phyloP scores from a whole-genome alignment of 2,329 filamentous ascomycete species.

The Arachnopeziza araneosa region DNA sequence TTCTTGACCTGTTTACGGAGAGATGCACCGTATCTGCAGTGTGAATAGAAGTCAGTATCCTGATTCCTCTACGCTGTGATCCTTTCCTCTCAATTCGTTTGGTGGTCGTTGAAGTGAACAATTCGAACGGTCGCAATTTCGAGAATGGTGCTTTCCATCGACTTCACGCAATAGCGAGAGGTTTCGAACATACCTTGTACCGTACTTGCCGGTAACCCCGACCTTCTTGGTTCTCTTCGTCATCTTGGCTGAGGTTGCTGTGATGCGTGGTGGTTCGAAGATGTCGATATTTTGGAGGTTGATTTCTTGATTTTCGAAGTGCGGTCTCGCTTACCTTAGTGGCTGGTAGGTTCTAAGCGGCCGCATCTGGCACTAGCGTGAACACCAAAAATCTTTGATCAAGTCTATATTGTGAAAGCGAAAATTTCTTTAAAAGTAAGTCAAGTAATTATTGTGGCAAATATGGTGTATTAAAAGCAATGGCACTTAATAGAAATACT shows the following conservation, averaged over 20 bases:
- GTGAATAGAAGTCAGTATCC: slow-evolving; percentile 17
- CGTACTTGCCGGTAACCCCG: slow-evolving; percentile 98
- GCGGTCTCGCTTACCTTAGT: neutral
- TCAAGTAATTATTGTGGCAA: too few relatives aligned
- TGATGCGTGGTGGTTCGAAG: slow-evolving; percentile 23
- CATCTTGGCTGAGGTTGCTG: slow-evolving; percentile 59
- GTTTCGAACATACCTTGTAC: slow-evolving; percentile 69
- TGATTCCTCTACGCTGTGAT: neutral
- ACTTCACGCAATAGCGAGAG: neutral
- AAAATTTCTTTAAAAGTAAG: too few relatives aligned
- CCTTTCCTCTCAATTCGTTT: neutral
- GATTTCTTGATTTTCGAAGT: neutral
- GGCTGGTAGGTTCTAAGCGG: neutral
- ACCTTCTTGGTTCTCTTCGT: slow-evolving; percentile 98
- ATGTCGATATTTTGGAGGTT: slow-evolving; percentile 15
- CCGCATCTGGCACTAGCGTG: too few relatives aligned
- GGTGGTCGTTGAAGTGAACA: neutral
- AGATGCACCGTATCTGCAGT: slow-evolving; percentile 87
- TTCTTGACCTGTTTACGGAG: slow-evolving; percentile 99
- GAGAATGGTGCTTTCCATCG: neutral
- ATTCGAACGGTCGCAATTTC: neutral
- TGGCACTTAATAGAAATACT: too few relatives aligned
- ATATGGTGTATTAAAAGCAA: too few relatives aligned
- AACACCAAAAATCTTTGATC: too few relatives aligned
- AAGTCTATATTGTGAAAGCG: too few relatives aligned